Base-by-base conservation (phyloP, 306 rosid genomes). In the Carpinus viminea region DNA sequence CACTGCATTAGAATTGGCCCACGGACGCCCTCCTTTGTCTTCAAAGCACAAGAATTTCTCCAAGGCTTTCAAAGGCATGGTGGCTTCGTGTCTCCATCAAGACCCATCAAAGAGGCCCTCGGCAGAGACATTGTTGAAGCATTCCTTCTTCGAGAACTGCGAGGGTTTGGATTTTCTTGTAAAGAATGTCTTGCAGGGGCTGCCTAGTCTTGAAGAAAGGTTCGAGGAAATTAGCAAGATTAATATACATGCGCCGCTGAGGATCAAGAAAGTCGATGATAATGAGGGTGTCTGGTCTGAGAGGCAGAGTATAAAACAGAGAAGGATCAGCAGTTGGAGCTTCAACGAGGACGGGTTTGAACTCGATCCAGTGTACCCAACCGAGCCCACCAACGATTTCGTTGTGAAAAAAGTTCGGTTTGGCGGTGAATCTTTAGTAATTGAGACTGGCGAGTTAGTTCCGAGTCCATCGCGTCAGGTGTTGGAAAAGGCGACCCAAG, bases 261-360 rank as follows among this genome's bases (percentile, higher is more conserved):
- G 26, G 81, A 76, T 3, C 60, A 69, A 0, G 12, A 74, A 31
- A 8, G 74, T 12, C 0, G 69, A 18, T 2, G 79, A 74, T 2
- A 1, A 24, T 24, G 26, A 24, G 26, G 26, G 26, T 24, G 26
- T 24, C 26, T 24, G 26, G 26, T 24, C 34, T 31, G 34, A 2
- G 34, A 31, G 34, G 34, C 15, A 15, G 12, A 73, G 52, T 11
- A 72, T 53, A 3, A 74, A 76, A 57, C 51, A 45, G 5, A 81
- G 91, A 73, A 91, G 90, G 75, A 87, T 93, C 5, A 89, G 88
- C 52, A 88, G 90, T 8, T 91, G 94, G 96, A 87, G 89, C 70
- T 93, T 86, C 83, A 88, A 93, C 54, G 91, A 91, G 81, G 91
- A 90, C 0, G 89, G 83, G 2, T 82, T 93, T 66, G 56, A 85